These are phyloP conservation scores for Eucalyptus cloeziana DNA, from an alignment of 345 rosid species.

Conservation along the genomic window DNA sequence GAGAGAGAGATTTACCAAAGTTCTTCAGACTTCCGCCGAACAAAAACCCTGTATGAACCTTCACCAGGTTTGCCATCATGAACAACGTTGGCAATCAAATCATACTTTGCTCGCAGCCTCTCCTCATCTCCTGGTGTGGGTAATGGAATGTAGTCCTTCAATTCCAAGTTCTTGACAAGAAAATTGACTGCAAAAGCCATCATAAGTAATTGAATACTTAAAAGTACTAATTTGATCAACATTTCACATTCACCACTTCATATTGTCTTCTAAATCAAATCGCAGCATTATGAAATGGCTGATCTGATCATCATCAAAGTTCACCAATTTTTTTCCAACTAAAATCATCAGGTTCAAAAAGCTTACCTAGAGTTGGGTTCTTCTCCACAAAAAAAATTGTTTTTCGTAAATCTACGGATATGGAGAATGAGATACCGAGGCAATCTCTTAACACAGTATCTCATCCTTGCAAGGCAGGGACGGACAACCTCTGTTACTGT, in stretches of 20 bases:
- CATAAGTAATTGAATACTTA: neutral
- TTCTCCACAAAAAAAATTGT: constrained; percentile 86
- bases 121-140: constrained; percentile 49
- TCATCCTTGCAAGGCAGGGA: constrained; percentile 72
- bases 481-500: constrained; percentile 53
- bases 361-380: constrained; percentile 86
- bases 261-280: neutral
- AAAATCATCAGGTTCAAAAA: neutral
- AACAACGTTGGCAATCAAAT: constrained; percentile 82
- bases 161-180: constrained; percentile 85
- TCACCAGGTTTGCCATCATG: constrained; percentile 96
- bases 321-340: neutral
- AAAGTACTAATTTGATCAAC: neutral
- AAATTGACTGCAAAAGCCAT: constrained; percentile 60
- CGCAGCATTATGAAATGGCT: neutral
- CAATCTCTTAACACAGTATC: constrained; percentile 61
- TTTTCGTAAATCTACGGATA: constrained; percentile 75
- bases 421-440: constrained; percentile 81
- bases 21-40: constrained; percentile 80
- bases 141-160: constrained; percentile 89
- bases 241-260: neutral
- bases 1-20: neutral
- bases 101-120: constrained; percentile 62
- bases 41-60: constrained; percentile 86
- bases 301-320: neutral